These are phyloP conservation scores for Curvularia verruculosa DNA, from an alignment of 2,329 filamentous ascomycete genomes.

Conservation along the genomic window DNA sequence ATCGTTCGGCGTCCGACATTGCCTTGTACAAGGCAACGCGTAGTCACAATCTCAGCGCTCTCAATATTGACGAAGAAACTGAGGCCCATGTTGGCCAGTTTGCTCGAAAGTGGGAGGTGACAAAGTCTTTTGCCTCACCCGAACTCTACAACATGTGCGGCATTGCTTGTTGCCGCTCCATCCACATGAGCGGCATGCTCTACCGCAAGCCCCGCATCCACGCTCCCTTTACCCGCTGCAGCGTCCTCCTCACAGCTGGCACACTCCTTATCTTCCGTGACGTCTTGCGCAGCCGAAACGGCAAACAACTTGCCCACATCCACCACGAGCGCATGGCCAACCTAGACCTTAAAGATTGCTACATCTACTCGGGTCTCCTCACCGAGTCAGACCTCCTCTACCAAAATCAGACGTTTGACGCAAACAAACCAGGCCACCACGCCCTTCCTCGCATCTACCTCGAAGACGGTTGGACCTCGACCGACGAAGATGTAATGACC, in stretches of 20 bases:
- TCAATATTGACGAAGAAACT: slow-evolving; percentile 69
- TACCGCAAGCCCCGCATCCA: slow-evolving; percentile 69
- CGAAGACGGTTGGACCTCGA: slow-evolving; percentile 65
- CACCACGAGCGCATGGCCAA: slow-evolving; percentile 66
- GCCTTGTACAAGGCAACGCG: slow-evolving; percentile 63
- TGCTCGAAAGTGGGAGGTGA: slow-evolving; percentile 71
- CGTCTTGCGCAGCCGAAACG: slow-evolving; percentile 61
- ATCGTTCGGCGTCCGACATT: slow-evolving; percentile 62
- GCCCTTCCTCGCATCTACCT: slow-evolving; percentile 66
- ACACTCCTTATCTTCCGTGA: slow-evolving; percentile 68
- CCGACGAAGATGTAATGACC: slow-evolving; percentile 69
- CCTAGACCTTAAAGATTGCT: slow-evolving; percentile 67
- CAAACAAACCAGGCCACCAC: slow-evolving; percentile 64
- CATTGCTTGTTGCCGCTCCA: slow-evolving; percentile 66
- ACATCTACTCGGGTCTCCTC: slow-evolving; percentile 68
- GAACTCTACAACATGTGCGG: slow-evolving; percentile 71
- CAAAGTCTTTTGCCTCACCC: slow-evolving; percentile 66
- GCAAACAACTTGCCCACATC: slow-evolving; percentile 63
- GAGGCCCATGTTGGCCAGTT: slow-evolving; percentile 71
- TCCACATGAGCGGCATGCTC: slow-evolving; percentile 65
- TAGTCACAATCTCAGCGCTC: slow-evolving; percentile 62
- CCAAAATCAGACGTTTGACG: slow-evolving; percentile 68
- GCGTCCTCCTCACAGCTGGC: slow-evolving; percentile 66
- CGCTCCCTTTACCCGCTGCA: slow-evolving; percentile 65
- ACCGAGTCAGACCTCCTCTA: slow-evolving; percentile 68